phyloP scores from a whole-genome alignment of 495 filamentous ascomycete genomes.

The Aspergillus saccharolyticus region DNA sequence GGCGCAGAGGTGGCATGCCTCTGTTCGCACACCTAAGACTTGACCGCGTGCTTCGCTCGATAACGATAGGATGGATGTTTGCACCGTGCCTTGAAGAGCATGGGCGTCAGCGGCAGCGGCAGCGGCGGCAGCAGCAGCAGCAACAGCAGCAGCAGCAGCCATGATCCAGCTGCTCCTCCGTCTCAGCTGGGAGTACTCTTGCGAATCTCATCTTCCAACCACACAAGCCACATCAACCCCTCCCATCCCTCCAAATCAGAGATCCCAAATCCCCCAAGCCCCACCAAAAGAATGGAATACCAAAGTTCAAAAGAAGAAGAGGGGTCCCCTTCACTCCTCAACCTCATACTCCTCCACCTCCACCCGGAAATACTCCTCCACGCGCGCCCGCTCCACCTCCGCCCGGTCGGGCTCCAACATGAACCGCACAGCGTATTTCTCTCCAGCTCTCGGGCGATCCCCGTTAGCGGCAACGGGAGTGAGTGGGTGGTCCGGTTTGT shows the following conservation, averaged over 20 bases:
- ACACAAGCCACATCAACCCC: too few relatives aligned
- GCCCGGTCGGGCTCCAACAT: conserved; percentile 81
- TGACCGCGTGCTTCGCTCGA: too few relatives aligned
- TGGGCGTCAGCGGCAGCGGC: too few relatives aligned
- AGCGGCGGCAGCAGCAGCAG: too few relatives aligned
- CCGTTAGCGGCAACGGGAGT: conserved; percentile 39
- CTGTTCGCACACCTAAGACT: too few relatives aligned
- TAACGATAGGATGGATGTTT: too few relatives aligned
- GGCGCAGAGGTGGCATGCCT: too few relatives aligned
- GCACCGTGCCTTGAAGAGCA: too few relatives aligned
- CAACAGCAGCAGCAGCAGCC: too few relatives aligned
- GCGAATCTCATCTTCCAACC: too few relatives aligned
- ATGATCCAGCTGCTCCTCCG: too few relatives aligned
- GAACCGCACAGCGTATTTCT: conserved; percentile 74
- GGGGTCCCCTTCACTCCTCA: conserved; percentile 22
- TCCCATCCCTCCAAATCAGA: background rate
- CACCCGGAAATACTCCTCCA: conserved; percentile 63
- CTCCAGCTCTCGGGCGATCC: conserved; percentile 42
- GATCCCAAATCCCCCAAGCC: background rate
- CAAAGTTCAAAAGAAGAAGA: background rate
- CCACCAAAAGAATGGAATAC: background rate
- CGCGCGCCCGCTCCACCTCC: conserved; percentile 59
- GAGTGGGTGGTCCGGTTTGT: conserved; percentile 15
- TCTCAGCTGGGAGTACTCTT: too few relatives aligned
- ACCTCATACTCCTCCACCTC: conserved; percentile 67